A percentile compares a stretch with the other conserved stretches of the same genome.
These are phyloP conservation scores for Zea luxurians DNA, from an alignment of 176 grass and related monocot genomes.

Conservation along the genomic window DNA sequence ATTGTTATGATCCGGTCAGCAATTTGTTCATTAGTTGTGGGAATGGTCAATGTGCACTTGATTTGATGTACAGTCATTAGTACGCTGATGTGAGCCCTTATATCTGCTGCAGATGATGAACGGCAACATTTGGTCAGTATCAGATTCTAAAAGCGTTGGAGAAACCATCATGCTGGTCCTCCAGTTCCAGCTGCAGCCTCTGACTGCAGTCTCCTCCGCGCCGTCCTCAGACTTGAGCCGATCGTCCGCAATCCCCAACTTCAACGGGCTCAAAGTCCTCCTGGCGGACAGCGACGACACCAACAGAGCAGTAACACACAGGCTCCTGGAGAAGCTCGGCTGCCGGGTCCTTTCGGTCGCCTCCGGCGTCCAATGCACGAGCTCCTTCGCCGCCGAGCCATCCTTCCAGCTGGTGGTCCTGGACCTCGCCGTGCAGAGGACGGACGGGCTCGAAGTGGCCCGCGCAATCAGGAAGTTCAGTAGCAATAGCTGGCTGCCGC, in stretches of 20 bases:
- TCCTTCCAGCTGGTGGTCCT: constrained; percentile 72
- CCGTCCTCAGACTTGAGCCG: constrained; percentile 49
- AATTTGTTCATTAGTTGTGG: neutral
- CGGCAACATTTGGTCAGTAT: constrained; percentile 79
- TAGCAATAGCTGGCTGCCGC: constrained; percentile 52
- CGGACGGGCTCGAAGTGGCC: constrained; percentile 70
- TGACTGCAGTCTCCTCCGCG: constrained; percentile 35
- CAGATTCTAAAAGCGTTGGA: constrained; percentile 52
- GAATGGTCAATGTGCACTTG: neutral
- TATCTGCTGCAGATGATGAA: constrained; percentile 69
- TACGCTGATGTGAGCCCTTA: constrained; percentile 16
- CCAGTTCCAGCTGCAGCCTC: constrained; percentile 66
- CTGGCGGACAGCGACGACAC: constrained; percentile 61
- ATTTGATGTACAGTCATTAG: constrained; percentile 1
- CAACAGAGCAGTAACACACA: constrained; percentile 60
- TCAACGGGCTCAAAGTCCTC: constrained; percentile 65
- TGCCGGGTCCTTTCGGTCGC: constrained; percentile 54
- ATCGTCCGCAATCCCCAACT: constrained; percentile 52
- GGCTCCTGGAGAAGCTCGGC: constrained; percentile 77
- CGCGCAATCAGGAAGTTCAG: constrained; percentile 54
- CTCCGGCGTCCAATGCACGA: constrained; percentile 66
- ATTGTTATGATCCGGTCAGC: neutral
- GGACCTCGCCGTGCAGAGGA: constrained; percentile 57
- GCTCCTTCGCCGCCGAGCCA: constrained; percentile 33
- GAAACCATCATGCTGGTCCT: constrained; percentile 69